Conservation (phyloP, 225 moss, liverwort and hornwort species). For the Polytrichum formosum region DNA sequence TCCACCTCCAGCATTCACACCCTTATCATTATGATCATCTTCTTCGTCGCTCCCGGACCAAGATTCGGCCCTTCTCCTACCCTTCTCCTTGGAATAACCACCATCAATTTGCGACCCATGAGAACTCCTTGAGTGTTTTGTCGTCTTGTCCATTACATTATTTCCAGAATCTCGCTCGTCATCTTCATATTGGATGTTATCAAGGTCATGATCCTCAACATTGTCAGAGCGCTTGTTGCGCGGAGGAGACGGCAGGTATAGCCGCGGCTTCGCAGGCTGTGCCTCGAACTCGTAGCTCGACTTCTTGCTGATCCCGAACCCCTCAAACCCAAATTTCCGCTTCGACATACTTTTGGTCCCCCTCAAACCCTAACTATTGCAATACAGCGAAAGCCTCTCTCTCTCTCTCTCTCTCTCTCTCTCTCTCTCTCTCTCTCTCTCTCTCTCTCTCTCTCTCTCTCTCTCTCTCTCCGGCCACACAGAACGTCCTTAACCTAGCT, state of each 20-base stretch:
- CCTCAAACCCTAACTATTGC: no score
- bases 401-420: no score
- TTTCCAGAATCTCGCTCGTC: constrained; percentile 43
- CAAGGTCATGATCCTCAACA: constrained; percentile 70
- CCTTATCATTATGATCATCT: constrained; percentile 33
- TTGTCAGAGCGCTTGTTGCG: constrained; percentile 49
- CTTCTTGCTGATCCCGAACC: constrained; percentile 83
- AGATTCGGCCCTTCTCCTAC: constrained; percentile 29
- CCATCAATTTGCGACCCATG: constrained; percentile 4
- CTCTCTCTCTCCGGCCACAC: no score
- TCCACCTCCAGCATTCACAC: constrained; percentile 14
- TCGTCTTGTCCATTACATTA: constrained; percentile 19
- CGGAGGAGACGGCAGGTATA: constrained; percentile 82
- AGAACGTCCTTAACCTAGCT: no score
- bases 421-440: no score
- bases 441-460: no score
- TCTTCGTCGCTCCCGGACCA: constrained; percentile 56
- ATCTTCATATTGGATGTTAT: constrained; percentile 69
- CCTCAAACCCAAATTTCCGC: constrained; percentile 90
- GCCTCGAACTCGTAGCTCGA: constrained; percentile 84
- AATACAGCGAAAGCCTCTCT: no score
- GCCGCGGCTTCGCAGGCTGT: constrained; percentile 61
- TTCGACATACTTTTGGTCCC: constrained; percentile 64
- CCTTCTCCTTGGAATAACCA: constrained; percentile 22
- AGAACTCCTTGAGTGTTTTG: constrained; percentile 16